phyloP scores from a whole-genome alignment of 1,139 yeast species.

The Candida mesenterica region DNA sequence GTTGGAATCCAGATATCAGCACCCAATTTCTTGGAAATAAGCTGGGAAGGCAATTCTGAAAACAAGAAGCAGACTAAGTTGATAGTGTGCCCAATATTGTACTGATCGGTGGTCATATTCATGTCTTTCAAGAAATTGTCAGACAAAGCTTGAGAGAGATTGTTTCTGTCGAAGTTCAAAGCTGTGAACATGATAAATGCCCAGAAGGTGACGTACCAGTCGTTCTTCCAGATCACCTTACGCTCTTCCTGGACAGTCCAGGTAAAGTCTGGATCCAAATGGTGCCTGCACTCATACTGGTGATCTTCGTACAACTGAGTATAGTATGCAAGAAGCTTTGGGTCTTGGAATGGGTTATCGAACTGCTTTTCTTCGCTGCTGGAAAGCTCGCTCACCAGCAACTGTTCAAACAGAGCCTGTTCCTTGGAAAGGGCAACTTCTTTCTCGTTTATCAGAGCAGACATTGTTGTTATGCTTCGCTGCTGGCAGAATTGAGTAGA shows the following conservation, averaged over 20 bases:
- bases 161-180: slow-evolving; percentile 32
- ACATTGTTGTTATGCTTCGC: slow-evolving; percentile 29
- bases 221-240: slow-evolving; percentile 26
- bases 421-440: slow-evolving; percentile 26
- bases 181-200: slow-evolving; percentile 32
- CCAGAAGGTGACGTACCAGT: slow-evolving; percentile 31
- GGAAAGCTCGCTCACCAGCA: slow-evolving; percentile 1
- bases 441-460: slow-evolving; percentile 31
- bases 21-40: slow-evolving; percentile 31
- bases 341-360: slow-evolving; percentile 30
- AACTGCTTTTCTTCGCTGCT: slow-evolving; percentile 3
- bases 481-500: slow-evolving; percentile 31
- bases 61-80: slow-evolving; percentile 31
- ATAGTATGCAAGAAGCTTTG: slow-evolving; percentile 27
- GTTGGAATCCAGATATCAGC: slow-evolving; percentile 35
- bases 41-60: slow-evolving; percentile 35
- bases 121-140: slow-evolving; percentile 30
- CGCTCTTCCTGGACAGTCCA: slow-evolving; percentile 37
- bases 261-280: slow-evolving; percentile 34
- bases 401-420: not conserved
- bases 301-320: slow-evolving; percentile 26
- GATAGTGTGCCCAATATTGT: slow-evolving; percentile 30
- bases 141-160: slow-evolving; percentile 29
- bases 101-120: slow-evolving; percentile 27
- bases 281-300: slow-evolving; percentile 32